Evolutionary conservation across 129 eudicot species (phyloP).

Genomic region (Pittosporum tobira): DNA sequence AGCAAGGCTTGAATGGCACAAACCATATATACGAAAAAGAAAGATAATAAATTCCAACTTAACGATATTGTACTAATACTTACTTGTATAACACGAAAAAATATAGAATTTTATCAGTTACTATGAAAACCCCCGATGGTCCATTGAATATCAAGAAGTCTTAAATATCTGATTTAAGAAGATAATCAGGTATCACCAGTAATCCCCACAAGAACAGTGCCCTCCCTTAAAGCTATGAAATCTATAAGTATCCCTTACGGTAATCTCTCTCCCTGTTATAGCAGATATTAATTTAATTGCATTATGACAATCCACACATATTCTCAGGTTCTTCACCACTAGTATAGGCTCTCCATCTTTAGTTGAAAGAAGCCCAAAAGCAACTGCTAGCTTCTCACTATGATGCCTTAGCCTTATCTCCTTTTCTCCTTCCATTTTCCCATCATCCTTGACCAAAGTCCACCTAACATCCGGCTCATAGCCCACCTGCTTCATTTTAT

Average conservation of each 20-base stretch:
- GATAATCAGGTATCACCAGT: slow-evolving; percentile 37
- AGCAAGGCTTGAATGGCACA: neutral
- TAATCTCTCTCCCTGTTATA: slow-evolving; percentile 61
- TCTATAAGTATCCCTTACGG: slow-evolving; percentile 73
- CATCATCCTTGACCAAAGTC: slow-evolving; percentile 43
- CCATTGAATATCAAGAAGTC: neutral
- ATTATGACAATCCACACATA: slow-evolving; percentile 80
- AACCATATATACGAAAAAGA: neutral
- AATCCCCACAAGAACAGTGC: slow-evolving; percentile 74
- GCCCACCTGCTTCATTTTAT: slow-evolving; percentile 49
- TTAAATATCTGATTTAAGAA: neutral
- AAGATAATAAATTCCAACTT: neutral
- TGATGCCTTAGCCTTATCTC: slow-evolving; percentile 49
- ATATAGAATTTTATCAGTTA: neutral
- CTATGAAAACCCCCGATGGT: neutral
- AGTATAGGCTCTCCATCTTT: slow-evolving; percentile 45
- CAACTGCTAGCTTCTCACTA: slow-evolving; percentile 77
- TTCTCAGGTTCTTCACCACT: slow-evolving; percentile 65
- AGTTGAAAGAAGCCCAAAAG: slow-evolving; percentile 54
- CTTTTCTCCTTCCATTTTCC: slow-evolving; percentile 26
- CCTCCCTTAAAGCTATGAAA: slow-evolving; percentile 76
- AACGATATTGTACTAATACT: neutral
- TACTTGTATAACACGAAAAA: neutral
- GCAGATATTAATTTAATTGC: slow-evolving; percentile 54
- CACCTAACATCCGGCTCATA: slow-evolving; percentile 54